A percentile compares a stretch with the other conserved stretches of the same genome.
Evolutionary conservation across 78 protist genomes (phyloP).

Genomic region (Dictyostelium intermedium): DNA sequence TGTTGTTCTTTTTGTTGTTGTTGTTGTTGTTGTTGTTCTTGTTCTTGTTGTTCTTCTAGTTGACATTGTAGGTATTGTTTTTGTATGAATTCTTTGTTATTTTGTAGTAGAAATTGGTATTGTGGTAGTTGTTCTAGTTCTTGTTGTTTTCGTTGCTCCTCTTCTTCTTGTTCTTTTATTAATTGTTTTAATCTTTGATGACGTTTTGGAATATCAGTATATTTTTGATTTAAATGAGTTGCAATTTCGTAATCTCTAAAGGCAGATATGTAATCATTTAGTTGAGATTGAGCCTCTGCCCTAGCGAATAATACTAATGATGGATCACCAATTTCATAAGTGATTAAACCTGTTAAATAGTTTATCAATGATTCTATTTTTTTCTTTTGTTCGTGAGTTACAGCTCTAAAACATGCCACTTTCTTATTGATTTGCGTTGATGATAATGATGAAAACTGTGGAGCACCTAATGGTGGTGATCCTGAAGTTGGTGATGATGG

Average conservation of each 20-base stretch:
- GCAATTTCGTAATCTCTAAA: constrained; percentile 18
- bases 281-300: constrained; percentile 45
- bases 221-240: neutral
- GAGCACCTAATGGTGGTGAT: neutral
- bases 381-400: neutral
- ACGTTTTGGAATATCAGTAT: constrained; percentile 15
- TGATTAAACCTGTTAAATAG: constrained; percentile 32
- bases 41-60: no score
- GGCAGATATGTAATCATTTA: neutral
- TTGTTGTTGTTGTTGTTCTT: no score
- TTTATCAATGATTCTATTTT: neutral
- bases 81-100: no score
- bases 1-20: no score
- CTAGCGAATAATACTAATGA: neutral
- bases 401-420: neutral
- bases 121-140: no score
- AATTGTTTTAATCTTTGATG: constrained; percentile 14
- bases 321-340: constrained; percentile 14
- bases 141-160: neutral
- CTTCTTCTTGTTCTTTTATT: neutral
- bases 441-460: neutral
- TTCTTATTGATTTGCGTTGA: neutral
- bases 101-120: no score
- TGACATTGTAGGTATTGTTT: no score
- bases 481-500: neutral